These are phyloP conservation scores for Meripilus lineatus DNA, from an alignment of 1,284 basidiomycete genomes.

Conservation along the genomic window DNA sequence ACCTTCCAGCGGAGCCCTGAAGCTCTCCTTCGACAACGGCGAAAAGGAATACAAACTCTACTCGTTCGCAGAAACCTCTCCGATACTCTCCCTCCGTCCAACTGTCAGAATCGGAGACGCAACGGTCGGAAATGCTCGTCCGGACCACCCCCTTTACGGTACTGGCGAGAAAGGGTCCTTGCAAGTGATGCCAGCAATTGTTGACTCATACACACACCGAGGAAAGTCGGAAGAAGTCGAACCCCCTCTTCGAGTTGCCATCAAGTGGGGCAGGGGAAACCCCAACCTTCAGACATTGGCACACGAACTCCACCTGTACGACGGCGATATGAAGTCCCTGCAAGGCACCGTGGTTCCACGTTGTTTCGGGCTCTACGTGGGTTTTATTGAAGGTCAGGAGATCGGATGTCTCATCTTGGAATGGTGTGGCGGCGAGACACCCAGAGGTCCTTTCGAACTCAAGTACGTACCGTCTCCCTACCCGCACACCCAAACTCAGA, in stretches of 20 bases:
- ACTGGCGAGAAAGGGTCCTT: background rate
- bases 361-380: background rate
- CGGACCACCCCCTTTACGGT: background rate
- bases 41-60: no score
- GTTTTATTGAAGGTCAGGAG: background rate
- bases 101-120: background rate
- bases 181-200: background rate
- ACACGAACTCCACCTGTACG: background rate
- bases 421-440: background rate
- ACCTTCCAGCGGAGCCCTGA: no score
- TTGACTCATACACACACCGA: background rate
- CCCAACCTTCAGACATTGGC: background rate
- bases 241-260: background rate
- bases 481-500: background rate
- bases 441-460: background rate
- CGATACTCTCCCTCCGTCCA: background rate
- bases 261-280: background rate
- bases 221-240: no score
- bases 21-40: no score
- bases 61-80: background rate
- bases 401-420: slow-evolving; percentile 1
- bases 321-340: background rate
- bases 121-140: background rate
- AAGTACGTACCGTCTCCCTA: slow-evolving; percentile 1
- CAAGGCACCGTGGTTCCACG: slow-evolving; percentile 1